Evolutionary conservation across 345 rosid genomes (phyloP).

Genomic region (Hirschfeldia incana): DNA sequence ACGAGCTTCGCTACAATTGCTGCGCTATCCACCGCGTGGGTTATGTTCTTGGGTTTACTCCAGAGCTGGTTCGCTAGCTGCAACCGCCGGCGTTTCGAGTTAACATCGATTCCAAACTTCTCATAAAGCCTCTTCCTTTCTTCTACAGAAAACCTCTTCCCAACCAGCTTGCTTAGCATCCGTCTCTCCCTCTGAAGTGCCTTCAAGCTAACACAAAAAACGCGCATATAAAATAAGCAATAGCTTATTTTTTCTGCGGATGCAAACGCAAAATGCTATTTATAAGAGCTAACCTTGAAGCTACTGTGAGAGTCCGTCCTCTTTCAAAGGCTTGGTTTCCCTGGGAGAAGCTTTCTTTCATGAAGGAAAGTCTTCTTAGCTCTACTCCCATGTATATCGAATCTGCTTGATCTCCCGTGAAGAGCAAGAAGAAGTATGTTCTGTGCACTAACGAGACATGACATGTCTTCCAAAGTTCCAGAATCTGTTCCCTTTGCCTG

Average conservation of each 20-base stretch:
- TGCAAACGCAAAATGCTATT: slow-evolving; percentile 6
- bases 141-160: slow-evolving; percentile 61
- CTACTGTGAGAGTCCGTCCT: slow-evolving; percentile 57
- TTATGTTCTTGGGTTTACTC: slow-evolving; percentile 62
- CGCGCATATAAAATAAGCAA: background rate
- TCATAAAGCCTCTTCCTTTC: slow-evolving; percentile 67
- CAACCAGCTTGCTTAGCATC: slow-evolving; percentile 82
- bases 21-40: slow-evolving; percentile 64
- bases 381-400: slow-evolving; percentile 94
- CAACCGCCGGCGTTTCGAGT: slow-evolving; percentile 73
- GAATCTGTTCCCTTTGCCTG: slow-evolving; percentile 59
- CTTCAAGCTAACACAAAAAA: slow-evolving; percentile 48
- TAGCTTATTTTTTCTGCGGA: background rate
- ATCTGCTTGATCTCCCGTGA: slow-evolving; percentile 89
- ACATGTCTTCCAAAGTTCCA: slow-evolving; percentile 89
- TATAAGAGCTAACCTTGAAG: slow-evolving; percentile 69
- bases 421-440: slow-evolving; percentile 92
- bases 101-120: slow-evolving; percentile 70
- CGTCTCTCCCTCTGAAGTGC: slow-evolving; percentile 70
- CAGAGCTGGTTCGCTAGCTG: slow-evolving; percentile 76
- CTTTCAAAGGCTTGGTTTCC: slow-evolving; percentile 60
- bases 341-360: slow-evolving; percentile 71
- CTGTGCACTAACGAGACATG: slow-evolving; percentile 81
- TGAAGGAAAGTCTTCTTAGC: slow-evolving; percentile 80
- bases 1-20: slow-evolving; percentile 76